phyloP scores from a whole-genome alignment of 1,139 yeast species.

The Kurtzmaniella quercitrusa region DNA sequence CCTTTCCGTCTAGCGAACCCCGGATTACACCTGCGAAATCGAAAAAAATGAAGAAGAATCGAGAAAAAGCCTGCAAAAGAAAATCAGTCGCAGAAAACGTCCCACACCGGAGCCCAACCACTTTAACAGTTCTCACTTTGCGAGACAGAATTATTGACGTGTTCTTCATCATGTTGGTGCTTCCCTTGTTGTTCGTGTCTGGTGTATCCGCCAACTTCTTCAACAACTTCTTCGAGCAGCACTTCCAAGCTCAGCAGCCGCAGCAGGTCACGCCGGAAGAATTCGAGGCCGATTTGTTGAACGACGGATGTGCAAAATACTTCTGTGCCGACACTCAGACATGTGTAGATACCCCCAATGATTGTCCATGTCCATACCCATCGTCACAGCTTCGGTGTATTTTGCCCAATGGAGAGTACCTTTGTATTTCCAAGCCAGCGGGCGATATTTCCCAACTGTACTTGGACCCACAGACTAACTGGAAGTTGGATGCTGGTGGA shows the following conservation, averaged over 20 bases:
- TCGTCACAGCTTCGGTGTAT: slow-evolving; percentile 78
- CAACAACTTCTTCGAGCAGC: slow-evolving; percentile 34
- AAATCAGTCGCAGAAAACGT: no score
- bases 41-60: no score
- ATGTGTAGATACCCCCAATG: slow-evolving; percentile 65
- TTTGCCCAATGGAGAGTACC: slow-evolving; percentile 61
- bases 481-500: slow-evolving; percentile 49
- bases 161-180: background rate
- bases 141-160: background rate
- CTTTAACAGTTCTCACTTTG: background rate
- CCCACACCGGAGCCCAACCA: no score
- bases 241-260: slow-evolving; percentile 14
- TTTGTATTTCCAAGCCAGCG: slow-evolving; percentile 82
- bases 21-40: no score
- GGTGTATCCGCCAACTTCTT: slow-evolving; percentile 23
- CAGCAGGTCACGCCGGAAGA: slow-evolving; percentile 18
- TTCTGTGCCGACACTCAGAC: slow-evolving; percentile 77
- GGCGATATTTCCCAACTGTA: slow-evolving; percentile 33
- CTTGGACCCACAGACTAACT: slow-evolving; percentile 48
- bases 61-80: no score
- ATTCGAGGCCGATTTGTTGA: slow-evolving; percentile 26
- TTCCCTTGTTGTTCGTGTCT: slow-evolving; percentile 4
- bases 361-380: slow-evolving; percentile 91
- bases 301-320: slow-evolving; percentile 57
- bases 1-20: no score